Percentiles rank a stretch among this genome's conserved stretches.
phyloP scores from a whole-genome alignment of 176 grass and related monocot genomes.

The Metroxylon sagu region DNA sequence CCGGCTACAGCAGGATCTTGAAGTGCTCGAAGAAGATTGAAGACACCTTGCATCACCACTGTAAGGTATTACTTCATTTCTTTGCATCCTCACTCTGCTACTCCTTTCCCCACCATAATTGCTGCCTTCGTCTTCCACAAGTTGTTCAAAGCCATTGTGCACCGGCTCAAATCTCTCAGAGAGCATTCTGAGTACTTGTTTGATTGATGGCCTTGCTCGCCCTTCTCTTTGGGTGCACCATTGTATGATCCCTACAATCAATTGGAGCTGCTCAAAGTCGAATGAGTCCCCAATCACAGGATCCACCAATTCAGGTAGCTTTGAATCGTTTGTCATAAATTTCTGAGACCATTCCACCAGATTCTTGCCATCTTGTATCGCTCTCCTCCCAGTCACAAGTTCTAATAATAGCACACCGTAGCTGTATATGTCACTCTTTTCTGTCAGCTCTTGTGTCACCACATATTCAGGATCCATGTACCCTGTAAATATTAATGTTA shows the following conservation, averaged over 20 bases:
- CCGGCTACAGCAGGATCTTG: slow-evolving; percentile 86
- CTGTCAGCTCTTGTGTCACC: slow-evolving; percentile 81
- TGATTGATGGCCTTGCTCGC: slow-evolving; percentile 68
- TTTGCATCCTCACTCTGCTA: slow-evolving; percentile 26
- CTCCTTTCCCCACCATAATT: slow-evolving; percentile 29
- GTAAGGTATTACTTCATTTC: slow-evolving; percentile 40
- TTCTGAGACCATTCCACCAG: slow-evolving; percentile 84
- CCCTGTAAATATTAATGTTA: slow-evolving; percentile 27
- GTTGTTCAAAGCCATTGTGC: slow-evolving; percentile 39
- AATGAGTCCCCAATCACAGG: slow-evolving; percentile 30
- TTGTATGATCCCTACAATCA: slow-evolving; percentile 45
- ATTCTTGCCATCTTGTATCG: slow-evolving; percentile 83
- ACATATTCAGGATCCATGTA: slow-evolving; percentile 99
- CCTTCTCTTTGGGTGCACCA: slow-evolving; percentile 86
- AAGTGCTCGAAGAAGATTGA: slow-evolving; percentile 79
- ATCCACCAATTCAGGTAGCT: slow-evolving; percentile 50
- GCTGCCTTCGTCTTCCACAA: slow-evolving; percentile 27
- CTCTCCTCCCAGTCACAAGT: slow-evolving; percentile 67
- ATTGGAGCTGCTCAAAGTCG: slow-evolving; percentile 67
- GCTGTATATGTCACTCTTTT: slow-evolving; percentile 98
- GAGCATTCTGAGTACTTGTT: slow-evolving; percentile 76
- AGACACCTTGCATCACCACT: slow-evolving; percentile 56
- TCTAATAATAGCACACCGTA: slow-evolving; percentile 83
- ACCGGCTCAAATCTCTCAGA: slow-evolving; percentile 67
- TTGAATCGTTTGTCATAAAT: slow-evolving; percentile 40